Evolutionary conservation across 345 rosid genomes (phyloP), one percentile per base, ranked within the genome.

Genomic region (Clarkia xantiana): DNA sequence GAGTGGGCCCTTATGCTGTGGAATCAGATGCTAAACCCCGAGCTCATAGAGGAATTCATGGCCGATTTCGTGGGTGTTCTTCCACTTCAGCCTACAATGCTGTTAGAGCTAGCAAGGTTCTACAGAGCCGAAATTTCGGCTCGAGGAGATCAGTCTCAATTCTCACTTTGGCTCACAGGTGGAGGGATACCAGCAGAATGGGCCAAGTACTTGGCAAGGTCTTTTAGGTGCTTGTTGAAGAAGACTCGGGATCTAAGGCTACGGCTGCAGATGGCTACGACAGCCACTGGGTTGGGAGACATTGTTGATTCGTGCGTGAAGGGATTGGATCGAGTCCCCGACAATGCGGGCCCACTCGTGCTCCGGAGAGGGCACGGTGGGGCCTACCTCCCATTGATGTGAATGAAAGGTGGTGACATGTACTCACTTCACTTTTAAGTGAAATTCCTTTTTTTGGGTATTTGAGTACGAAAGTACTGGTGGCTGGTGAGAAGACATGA

Each of bases 1-100:
- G 96, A 91, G 62, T 91, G 98, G 98, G 94, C 89, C 5, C 71
- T 74, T 18, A 94, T 81, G 18, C 94, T 91, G 49, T 91, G 98
- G 98, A 81, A 75, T 64, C 89, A 74, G 76, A 91, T 91, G 95
- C 81, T 91, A 38, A 78, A 78, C 16, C 98, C 98, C 0, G 98
- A 91, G 53, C 60, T 78, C 51, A 86, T 71, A 0, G 94, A 86
- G 66, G 96, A 79, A 60, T 86, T 91, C 53, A 89, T 91, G 42
- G 94, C 94, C 8, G 98, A 86, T 53, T 86, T 84, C 22, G 98
- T 91, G 34, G 93, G 89, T 0, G 96, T 91, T 53, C 90, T 91
- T 60, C 96, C 98, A 0, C 82, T 91, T 29, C 90, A 84, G 50
- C 85, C 87, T 48, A 64, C 87, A 14, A 91, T 86, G 96, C 94